Evolutionary conservation across 345 rosid species (phyloP), one percentile per base, ranked within the genome.

Genomic region (Lumnitzera littorea): DNA sequence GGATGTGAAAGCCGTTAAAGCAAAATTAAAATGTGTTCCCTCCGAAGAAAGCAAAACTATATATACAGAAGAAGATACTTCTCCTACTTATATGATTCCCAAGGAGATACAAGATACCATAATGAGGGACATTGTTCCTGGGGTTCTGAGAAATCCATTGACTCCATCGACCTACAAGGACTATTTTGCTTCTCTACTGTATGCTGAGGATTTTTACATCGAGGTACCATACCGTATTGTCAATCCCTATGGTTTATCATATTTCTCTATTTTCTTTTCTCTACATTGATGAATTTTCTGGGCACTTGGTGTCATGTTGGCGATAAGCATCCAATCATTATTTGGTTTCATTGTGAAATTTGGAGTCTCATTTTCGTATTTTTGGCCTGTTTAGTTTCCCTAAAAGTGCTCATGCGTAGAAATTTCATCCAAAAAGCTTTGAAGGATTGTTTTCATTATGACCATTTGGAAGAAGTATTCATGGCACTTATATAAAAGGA

Each of bases 201-300:
- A 74, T 74, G 72, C 79, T 2, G 82, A 77, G 62, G 82, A 78
- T 55, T 59, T 46, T 68, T 74, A 78, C 47, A 43, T 61, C 16
- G 72, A 74, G 78, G 78, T 69, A 65, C 43, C 16, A 16, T 4
- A 65, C 43, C 13, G 15, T 4, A 9, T 36, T 36, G 11, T 36
- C 43, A 36, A 9, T 9, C 43, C 43, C 7, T 36, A 36, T 36
- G 43, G 43, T 36, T 36, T 36, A 36, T 36, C 43, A 24, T 57
- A 23, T 24, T 14, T 23, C 20, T 53, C 15, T 12, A 7, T 12
- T 24, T 15, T 4, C 25, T 36, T 57, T 48, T 7, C 56, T 46
- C 60, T 55, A 36, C 43, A 36, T 36, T 9, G 7, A 36, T 36
- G 43, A 4, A 36, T 36, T 2, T 36, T 36, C 43, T 4, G 7